These are phyloP conservation scores for Syzygium aromaticum DNA, from an alignment of 345 rosid genomes.

Conservation along the genomic window DNA sequence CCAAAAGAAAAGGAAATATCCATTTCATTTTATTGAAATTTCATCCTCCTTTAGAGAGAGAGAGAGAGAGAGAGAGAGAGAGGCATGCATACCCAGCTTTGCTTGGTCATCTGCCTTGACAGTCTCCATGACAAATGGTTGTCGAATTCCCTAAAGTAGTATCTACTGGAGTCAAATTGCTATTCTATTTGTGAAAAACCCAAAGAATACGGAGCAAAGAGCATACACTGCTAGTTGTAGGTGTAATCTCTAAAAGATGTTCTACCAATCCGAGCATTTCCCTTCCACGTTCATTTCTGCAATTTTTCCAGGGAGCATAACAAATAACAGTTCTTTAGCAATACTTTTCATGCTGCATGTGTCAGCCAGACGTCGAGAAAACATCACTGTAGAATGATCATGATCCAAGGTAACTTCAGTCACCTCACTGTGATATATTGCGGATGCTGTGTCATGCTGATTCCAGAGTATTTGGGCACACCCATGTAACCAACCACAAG, in stretches of 20 bases:
- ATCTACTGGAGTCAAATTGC: not conserved
- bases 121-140: constrained; percentile 88
- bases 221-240: constrained; percentile 66
- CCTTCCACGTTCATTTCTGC: constrained; percentile 78
- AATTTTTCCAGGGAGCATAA: constrained; percentile 5
- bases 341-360: not conserved
- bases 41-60: not conserved
- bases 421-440: constrained; percentile 92
- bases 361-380: not conserved
- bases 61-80: not conserved
- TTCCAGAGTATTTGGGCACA: constrained; percentile 82
- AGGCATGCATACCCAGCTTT: constrained; percentile 48
- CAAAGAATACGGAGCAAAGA: not conserved
- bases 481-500: constrained; percentile 98
- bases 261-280: constrained; percentile 85
- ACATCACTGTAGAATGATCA: not conserved
- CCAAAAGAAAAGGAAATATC: not conserved
- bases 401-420: not conserved
- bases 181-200: not conserved
- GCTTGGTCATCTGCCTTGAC: constrained; percentile 94
- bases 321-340: not conserved
- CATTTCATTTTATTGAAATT: not conserved
- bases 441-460: constrained; percentile 91
- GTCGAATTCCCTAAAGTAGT: constrained; percentile 59
- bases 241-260: constrained; percentile 73